Conservation (phyloP, 2,329 filamentous ascomycete species). For the Westerdykella aurantiaca region DNA sequence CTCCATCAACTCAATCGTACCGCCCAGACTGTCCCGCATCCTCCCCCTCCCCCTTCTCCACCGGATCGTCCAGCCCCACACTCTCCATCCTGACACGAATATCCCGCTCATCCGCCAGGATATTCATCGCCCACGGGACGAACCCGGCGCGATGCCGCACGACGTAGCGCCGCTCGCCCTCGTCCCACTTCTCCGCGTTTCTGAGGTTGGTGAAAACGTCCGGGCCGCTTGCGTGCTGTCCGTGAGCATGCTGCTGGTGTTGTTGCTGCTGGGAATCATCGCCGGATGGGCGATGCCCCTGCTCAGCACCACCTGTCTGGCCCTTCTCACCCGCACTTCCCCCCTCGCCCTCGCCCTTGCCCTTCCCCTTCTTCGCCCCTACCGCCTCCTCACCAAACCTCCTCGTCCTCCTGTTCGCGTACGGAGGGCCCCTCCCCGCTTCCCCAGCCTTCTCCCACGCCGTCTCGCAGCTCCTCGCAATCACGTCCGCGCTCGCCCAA, state of each 20-base stretch:
- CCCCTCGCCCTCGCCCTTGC: conserved; percentile 4
- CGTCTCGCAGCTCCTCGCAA: conserved; percentile 77
- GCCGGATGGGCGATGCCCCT: too few species aligned
- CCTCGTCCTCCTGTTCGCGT: conserved; percentile 36
- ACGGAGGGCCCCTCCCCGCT: conserved; percentile 70
- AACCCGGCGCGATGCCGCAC: conserved; percentile 59
- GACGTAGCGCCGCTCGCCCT: conserved; percentile 44
- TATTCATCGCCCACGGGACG: conserved; percentile 69
- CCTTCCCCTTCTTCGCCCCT: conserved; percentile 17
- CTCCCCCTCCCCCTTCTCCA: too few species aligned
- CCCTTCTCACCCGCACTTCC: conserved; percentile 14
- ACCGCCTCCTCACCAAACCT: conserved; percentile 16
- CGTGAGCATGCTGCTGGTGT: not conserved
- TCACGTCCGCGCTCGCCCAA: conserved; percentile 76
- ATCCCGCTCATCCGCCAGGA: conserved; percentile 73
- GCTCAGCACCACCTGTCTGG: not conserved
- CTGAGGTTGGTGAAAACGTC: not conserved
- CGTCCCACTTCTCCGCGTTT: conserved; percentile 1
- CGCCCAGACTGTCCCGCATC: too few species aligned
- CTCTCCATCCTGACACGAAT: conserved; percentile 40
- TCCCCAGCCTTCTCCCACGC: conserved; percentile 72
- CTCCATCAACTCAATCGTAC: too few species aligned
- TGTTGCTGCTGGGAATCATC: too few species aligned
- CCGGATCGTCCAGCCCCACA: conserved; percentile 5
- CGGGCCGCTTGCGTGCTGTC: not conserved